Evolutionary conservation across 1,284 basidiomycete genomes (phyloP).

Genomic region (Heterobasidion annosum): DNA sequence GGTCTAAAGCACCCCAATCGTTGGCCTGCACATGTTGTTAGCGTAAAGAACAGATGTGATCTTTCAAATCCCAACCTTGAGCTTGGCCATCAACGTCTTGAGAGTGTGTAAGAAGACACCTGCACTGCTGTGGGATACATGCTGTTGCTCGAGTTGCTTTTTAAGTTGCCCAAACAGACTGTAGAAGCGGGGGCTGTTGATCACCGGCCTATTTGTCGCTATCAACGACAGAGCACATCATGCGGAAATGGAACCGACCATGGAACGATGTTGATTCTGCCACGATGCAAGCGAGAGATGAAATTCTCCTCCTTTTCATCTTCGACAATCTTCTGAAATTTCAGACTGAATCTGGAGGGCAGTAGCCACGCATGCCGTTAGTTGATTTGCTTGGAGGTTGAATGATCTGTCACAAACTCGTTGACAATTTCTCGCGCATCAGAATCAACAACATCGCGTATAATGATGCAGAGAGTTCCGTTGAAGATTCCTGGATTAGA

Average conservation of each 20-base stretch:
- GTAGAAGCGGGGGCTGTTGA: conserved; percentile 52
- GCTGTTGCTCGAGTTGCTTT: conserved; percentile 35
- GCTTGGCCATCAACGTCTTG: conserved; percentile 59
- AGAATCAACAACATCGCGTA: conserved; percentile 53
- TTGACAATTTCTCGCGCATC: conserved; percentile 47
- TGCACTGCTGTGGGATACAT: conserved; percentile 37
- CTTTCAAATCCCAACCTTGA: conserved; percentile 33
- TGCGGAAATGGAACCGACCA: conserved; percentile 19
- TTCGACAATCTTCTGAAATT: conserved; percentile 48
- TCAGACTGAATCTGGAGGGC: conserved; percentile 38
- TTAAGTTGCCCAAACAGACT: conserved; percentile 38
- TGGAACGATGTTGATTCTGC: conserved; percentile 47
- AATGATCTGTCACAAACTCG: conserved; percentile 31
- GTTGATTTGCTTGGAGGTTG: neutral
- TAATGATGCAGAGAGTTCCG: conserved; percentile 51
- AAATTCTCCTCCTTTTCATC: conserved; percentile 55
- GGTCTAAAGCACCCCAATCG: conserved; percentile 55
- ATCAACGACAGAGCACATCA: neutral
- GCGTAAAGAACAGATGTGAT: neutral
- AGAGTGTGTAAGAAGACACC: conserved; percentile 47
- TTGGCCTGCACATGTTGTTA: conserved; percentile 31
- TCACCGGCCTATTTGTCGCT: conserved; percentile 35
- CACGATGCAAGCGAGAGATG: conserved; percentile 47
- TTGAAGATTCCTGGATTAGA: conserved; percentile 51
- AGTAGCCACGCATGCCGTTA: neutral